Base-by-base conservation (phyloP, 2,329 filamentous ascomycete genomes). In the Metarhizium sp. region DNA sequence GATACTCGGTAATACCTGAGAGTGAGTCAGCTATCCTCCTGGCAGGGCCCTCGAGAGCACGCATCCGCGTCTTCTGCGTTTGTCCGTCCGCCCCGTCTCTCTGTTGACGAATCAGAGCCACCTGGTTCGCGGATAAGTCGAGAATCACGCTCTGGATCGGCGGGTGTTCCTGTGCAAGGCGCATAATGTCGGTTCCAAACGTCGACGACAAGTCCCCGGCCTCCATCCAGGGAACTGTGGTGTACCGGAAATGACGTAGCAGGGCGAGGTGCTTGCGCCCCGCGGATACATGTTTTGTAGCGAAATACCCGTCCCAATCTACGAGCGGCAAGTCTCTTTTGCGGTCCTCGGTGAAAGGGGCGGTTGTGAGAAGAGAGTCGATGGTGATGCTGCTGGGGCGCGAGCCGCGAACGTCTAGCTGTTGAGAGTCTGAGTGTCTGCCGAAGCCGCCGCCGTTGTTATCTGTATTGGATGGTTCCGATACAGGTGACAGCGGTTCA, bases 191-290 rank as follows among this genome's bases (percentile, higher is more conserved):
- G 2, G 58, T 56, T 18, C 56, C 59, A 30, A 62, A 60, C 8
- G 20, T 49, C 20, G 56, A 57, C 7, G 43, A 42, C 4, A 58
- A 48, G 29, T 61, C 58, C 20, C 59, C 61, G 13, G 60, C 60
- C 20, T 61, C 60, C 1, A 62, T 59, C 61, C 60, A 62, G 10
- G 60, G 61, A 2, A 55, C 60, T n/a, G 59, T 59, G 25, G 57
- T 57, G 47, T 62, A 62, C 34, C 55, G 60, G 29, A 62, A 62
- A 29, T 62, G 59, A 5, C 60, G 57, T 25, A 62, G 47, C 11
- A 59, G 45, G 1, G 58, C 60, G 18, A 53, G 55, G 7, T 59
- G 54, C 32, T 50, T 53, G 20, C 57, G 55, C 5, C 36, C 42
- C 6, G 48, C 29, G 3, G 58, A 57, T 8, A 52, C 42, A 10